phyloP scores from a whole-genome alignment of 768 basidiomycete species.

The Tephrocybe sp. region DNA sequence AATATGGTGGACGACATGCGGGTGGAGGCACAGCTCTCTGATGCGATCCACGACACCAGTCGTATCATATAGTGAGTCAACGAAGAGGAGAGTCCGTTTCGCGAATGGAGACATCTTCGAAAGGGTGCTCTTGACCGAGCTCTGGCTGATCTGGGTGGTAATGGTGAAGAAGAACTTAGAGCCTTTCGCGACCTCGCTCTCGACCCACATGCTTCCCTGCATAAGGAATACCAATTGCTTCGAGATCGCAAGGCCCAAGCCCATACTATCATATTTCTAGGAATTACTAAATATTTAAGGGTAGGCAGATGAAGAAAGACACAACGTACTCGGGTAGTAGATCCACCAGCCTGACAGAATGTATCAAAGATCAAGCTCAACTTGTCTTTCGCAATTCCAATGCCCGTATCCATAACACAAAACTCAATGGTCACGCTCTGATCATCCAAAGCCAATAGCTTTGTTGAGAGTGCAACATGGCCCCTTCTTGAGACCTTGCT shows the following conservation, averaged over 20 bases:
- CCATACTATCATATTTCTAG: constrained; percentile 96
- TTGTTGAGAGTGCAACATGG: constrained; percentile 85
- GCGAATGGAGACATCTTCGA: constrained; percentile 84
- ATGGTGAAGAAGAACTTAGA: constrained; percentile 97
- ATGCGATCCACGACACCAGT: constrained; percentile 77
- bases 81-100: constrained; percentile 86
- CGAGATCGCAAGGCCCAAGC: constrained; percentile 94
- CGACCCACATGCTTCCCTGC: constrained; percentile 99
- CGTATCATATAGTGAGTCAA: constrained; percentile 79
- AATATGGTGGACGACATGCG: constrained; percentile 76
- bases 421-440: constrained; percentile 90
- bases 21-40: constrained; percentile 72
- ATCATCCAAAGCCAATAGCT: constrained; percentile 75
- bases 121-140: constrained; percentile 68
- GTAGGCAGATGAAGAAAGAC: constrained; percentile 13
- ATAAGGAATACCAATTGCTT: constrained; percentile 96
- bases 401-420: constrained; percentile 97
- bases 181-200: constrained; percentile 89
- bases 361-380: constrained; percentile 98
- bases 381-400: constrained; percentile 98
- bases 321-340: constrained; percentile 78
- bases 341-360: constrained; percentile 98
- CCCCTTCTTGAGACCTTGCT: constrained; percentile 76
- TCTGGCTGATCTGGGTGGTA: constrained; percentile 77
- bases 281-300: constrained; percentile 3